These are phyloP conservation scores for Paramecium tetraurelia DNA, from an alignment of 73 alveolate genomes.

Conservation along the genomic window DNA sequence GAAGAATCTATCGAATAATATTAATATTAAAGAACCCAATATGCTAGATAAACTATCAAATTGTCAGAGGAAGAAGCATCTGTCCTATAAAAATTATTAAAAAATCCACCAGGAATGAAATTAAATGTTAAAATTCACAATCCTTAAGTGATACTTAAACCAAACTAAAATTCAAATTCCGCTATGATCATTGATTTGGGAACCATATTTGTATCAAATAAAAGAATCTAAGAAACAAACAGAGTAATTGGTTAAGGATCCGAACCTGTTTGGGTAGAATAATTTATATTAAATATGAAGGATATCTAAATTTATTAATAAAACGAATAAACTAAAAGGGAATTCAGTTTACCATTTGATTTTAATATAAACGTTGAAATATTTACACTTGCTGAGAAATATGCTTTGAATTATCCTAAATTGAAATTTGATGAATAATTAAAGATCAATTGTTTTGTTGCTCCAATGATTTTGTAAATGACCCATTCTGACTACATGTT, in stretches of 20 bases:
- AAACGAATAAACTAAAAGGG: neutral
- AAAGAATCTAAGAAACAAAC: neutral
- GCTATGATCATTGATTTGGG: slow-evolving; percentile 48
- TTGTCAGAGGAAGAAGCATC: neutral
- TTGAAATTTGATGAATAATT: slow-evolving; percentile 19
- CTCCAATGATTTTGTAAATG: slow-evolving; percentile 49
- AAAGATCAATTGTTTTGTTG: neutral
- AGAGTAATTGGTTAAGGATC: neutral
- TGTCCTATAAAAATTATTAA: neutral
- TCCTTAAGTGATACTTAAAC: slow-evolving; percentile 52
- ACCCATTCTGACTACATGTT: slow-evolving; percentile 53
- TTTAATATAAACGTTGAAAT: slow-evolving; percentile 46
- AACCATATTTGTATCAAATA: slow-evolving; percentile 28
- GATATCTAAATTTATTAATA: neutral
- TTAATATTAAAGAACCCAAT: neutral
- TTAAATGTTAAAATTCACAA: slow-evolving; percentile 30
- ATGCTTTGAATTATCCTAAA: slow-evolving; percentile 24
- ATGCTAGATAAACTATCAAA: neutral
- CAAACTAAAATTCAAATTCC: neutral
- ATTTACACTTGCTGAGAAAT: neutral
- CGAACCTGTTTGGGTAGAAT: slow-evolving; percentile 34
- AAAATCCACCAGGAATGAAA: slow-evolving; percentile 31
- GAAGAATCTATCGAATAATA: neutral
- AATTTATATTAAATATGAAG: slow-evolving; percentile 17
- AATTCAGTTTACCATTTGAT: slow-evolving; percentile 53